Conservation (phyloP, 2,329 filamentous ascomycete genomes). For the Aspergillus sp. region DNA sequence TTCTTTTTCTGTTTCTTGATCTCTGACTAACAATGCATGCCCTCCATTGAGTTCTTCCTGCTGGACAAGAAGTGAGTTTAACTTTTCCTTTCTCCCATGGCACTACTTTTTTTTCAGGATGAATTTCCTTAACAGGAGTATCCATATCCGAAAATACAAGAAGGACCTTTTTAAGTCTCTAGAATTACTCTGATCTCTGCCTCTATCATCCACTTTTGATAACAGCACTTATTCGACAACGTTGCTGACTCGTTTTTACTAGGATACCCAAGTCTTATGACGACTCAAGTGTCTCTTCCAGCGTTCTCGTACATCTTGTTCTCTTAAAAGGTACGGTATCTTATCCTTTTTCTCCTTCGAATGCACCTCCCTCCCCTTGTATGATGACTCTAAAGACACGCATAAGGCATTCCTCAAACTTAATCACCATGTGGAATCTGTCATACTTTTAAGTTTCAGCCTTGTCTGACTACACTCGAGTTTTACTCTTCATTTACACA, state of each 20-base stretch:
- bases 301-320: constrained; percentile 2
- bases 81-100: background rate
- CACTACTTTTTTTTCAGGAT: constrained; percentile 20
- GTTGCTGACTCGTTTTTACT: constrained; percentile 2
- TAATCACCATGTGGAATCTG: constrained; percentile 62
- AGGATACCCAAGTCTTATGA: background rate
- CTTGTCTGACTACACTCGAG: constrained; percentile 54
- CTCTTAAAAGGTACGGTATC: constrained; percentile 40
- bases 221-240: constrained; percentile 3
- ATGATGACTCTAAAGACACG: constrained; percentile 60
- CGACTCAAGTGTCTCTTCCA: background rate
- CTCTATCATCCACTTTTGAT: constrained; percentile 4
- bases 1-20: too few species aligned
- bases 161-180: constrained; percentile 46
- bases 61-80: constrained; percentile 1
- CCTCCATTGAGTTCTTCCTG: background rate
- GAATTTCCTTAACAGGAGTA: constrained; percentile 47
- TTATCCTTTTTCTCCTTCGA: constrained; percentile 6
- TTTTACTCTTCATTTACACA: constrained; percentile 11
- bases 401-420: constrained; percentile 66
- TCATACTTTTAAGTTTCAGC: constrained; percentile 61
- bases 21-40: too few species aligned
- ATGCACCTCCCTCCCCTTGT: constrained; percentile 25
- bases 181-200: constrained; percentile 52
- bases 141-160: constrained; percentile 56